Base-by-base conservation (phyloP, 371 early-diverging fungal species). In the Mucor mucedo region DNA sequence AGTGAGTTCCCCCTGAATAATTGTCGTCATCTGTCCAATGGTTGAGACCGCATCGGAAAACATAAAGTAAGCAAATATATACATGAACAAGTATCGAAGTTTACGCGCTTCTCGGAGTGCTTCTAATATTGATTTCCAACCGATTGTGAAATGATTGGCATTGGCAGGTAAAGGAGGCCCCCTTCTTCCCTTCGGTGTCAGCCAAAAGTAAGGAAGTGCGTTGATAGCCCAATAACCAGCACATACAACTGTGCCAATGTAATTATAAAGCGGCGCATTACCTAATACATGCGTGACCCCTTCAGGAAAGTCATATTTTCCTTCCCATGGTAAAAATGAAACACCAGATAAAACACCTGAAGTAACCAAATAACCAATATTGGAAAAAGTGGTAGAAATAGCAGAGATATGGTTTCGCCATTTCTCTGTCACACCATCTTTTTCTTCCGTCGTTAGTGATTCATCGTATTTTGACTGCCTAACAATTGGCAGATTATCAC, bases 341-440 rank as follows among this genome's bases (percentile, higher is more conserved):
- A 70, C 73, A 21, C 73, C 78, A 28, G 82, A 76, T 7, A 81
- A 58, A 1, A 77, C 58, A 30, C 72, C 73, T 0, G 73, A 68
- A 11, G 65, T 62, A 13, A 72, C 29, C 30, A 79, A 60, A 52
- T 75, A 79, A 1, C 79, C 79, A 53, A 79, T 64, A 38, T 79
- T 79, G 38, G 77, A 77, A 60, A 65, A 76, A 9, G 73, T 70
- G 0, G 79, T 79, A 16, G 77, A 77, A 1, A 79, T 58, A 10
- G 79, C 63, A 41, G 79, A 79, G n/a, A 77, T 66, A 32, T 79
- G 77, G 30, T 79, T 79, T 33, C 76, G 63, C 82, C 82, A 82
- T n/a, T 54, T 45, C 49, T 82, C 82, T 0, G 53, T 52, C 1
- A 74, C 67, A 0, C 48, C 28, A 9, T 60, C 47, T 11, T 58